phyloP scores from a whole-genome alignment of 768 basidiomycete genomes.

The Termitomyces sp. region DNA sequence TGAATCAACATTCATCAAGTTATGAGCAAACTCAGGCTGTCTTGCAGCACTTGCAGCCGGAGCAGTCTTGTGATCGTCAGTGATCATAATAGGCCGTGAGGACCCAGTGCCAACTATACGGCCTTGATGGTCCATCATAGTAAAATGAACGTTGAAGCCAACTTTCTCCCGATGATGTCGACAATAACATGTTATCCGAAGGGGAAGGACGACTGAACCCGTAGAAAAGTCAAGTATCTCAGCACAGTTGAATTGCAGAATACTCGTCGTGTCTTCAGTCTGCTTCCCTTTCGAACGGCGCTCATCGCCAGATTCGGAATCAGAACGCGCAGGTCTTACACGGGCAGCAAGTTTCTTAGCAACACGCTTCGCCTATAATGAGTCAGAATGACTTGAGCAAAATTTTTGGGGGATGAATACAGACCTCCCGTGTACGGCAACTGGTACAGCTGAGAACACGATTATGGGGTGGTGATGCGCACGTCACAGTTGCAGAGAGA shows the following conservation, averaged over 20 bases:
- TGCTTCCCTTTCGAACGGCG: slow-evolving; percentile 39
- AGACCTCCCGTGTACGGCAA: slow-evolving; percentile 81
- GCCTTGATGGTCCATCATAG: slow-evolving; percentile 75
- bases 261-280: slow-evolving; percentile 69
- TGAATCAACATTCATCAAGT: slow-evolving; percentile 31
- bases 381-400: slow-evolving; percentile 4
- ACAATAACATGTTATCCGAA: slow-evolving; percentile 97
- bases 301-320: slow-evolving; percentile 64
- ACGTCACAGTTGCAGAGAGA: slow-evolving; percentile 69
- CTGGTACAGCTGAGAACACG: slow-evolving; percentile 80
- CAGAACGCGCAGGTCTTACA: slow-evolving; percentile 70
- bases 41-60: slow-evolving; percentile 22
- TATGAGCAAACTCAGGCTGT: slow-evolving; percentile 25
- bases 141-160: slow-evolving; percentile 89
- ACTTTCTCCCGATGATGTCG: slow-evolving; percentile 97
- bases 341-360: slow-evolving; percentile 85
- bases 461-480: slow-evolving; percentile 73
- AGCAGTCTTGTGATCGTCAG: slow-evolving; percentile 95
- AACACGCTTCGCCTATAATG: slow-evolving; percentile 72
- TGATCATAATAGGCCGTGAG: slow-evolving; percentile 94
- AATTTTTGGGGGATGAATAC: slow-evolving; percentile 13
- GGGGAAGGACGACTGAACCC: slow-evolving; percentile 85
- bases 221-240: slow-evolving; percentile 84
- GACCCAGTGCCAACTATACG: slow-evolving; percentile 75
- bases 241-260: slow-evolving; percentile 94